These are phyloP conservation scores for Malassezia globosa DNA, from an alignment of 1,284 basidiomycete genomes.

Conservation along the genomic window DNA sequence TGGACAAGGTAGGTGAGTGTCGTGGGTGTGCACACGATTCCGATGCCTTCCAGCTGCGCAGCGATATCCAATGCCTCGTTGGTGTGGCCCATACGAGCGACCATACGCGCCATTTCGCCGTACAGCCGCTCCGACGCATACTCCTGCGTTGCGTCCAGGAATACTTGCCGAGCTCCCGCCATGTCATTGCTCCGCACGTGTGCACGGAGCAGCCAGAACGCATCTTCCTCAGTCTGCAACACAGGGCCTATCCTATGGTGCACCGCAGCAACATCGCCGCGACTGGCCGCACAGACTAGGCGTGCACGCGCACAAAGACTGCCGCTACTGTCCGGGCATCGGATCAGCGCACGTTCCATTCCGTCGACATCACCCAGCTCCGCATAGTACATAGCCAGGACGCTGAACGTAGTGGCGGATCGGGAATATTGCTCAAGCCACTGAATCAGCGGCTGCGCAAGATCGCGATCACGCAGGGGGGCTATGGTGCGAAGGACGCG, in stretches of 20 bases:
- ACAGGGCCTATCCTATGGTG: neutral
- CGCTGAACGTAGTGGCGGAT: neutral
- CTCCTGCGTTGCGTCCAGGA: neutral
- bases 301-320: neutral
- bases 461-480: neutral
- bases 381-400: constrained; percentile 5
- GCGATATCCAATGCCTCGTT: constrained; percentile 5
- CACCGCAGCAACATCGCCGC: constrained; percentile 5
- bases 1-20: constrained; percentile 5
- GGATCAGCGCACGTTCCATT: constrained; percentile 1
- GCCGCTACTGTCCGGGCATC: neutral
- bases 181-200: constrained; percentile 6
- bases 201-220: constrained; percentile 7
- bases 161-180: constrained; percentile 1
- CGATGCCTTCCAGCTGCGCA: constrained; percentile 8
- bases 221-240: constrained; percentile 1
- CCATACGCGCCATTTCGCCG: constrained; percentile 7
- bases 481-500: constrained; percentile 8
- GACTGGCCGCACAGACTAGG: constrained; percentile 5
- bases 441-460: constrained; percentile 6
- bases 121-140: constrained; percentile 13
- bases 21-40: neutral
- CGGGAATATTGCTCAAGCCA: constrained; percentile 1
- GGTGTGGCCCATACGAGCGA: neutral
- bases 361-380: constrained; percentile 2